Evolutionary conservation across 1,284 basidiomycete species (phyloP).

Genomic region (Fistulinella cinereoalba): DNA sequence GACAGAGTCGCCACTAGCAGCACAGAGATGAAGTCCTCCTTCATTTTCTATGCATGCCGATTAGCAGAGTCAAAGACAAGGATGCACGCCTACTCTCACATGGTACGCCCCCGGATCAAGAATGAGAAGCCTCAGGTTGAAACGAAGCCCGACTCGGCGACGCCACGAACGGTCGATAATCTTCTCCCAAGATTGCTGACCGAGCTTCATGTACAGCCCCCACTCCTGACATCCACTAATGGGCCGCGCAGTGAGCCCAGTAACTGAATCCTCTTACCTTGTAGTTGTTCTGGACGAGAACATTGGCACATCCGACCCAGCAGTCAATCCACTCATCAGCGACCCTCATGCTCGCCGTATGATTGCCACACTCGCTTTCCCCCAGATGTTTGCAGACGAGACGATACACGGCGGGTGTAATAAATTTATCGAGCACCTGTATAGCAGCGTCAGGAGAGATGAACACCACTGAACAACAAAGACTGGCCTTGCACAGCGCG

Average conservation of each 20-base stretch:
- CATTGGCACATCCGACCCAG: conserved; percentile 74
- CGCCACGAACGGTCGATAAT: conserved; percentile 53
- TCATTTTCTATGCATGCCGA: conserved; percentile 40
- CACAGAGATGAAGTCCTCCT: conserved; percentile 54
- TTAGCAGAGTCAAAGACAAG: neutral
- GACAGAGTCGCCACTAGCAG: conserved; percentile 59
- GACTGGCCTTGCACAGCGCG: conserved; percentile 41
- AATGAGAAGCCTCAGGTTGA: conserved; percentile 64
- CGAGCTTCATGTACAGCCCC: conserved; percentile 57
- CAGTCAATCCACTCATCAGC: conserved; percentile 65
- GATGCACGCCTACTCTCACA: conserved; percentile 39
- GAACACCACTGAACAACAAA: neutral
- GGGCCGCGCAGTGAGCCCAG: neutral
- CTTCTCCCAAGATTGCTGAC: conserved; percentile 59
- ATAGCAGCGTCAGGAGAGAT: conserved; percentile 7
- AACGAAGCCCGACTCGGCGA: conserved; percentile 64
- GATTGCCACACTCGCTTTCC: conserved; percentile 30
- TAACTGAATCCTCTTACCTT: conserved; percentile 36
- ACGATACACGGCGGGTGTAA: conserved; percentile 62
- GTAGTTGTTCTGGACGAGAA: conserved; percentile 60
- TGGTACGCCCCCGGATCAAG: conserved; percentile 63
- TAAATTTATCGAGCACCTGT: conserved; percentile 53
- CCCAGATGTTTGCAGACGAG: conserved; percentile 55
- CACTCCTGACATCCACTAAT: conserved; percentile 49
- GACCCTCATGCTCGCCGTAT: conserved; percentile 31